Conservation (phyloP, 208 protist genomes). For the Trypanosoma avium region DNA sequence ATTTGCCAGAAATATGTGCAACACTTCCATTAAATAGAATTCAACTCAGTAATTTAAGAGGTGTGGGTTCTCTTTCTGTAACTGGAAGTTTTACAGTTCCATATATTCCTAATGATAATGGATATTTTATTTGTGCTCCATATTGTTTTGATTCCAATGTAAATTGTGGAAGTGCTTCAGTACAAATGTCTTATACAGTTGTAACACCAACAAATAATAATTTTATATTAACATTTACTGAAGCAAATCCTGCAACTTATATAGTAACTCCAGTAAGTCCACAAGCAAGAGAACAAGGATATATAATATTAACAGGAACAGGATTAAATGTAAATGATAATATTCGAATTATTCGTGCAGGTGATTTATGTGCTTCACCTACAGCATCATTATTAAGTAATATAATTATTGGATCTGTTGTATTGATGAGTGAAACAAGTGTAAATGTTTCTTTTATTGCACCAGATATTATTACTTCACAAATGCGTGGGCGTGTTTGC, state of each 20-base stretch:
- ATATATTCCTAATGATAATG: slow-evolving; percentile 37
- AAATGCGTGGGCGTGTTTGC: slow-evolving; percentile 69
- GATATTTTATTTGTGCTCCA: slow-evolving; percentile 81
- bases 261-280: slow-evolving; percentile 48
- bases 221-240: slow-evolving; percentile 38
- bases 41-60: slow-evolving; percentile 9
- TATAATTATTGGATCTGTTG: slow-evolving; percentile 45
- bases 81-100: slow-evolving; percentile 60
- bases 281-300: slow-evolving; percentile 68
- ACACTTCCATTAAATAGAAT: slow-evolving; percentile 20
- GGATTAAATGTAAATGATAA: slow-evolving; percentile 44
- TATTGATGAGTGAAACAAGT: slow-evolving; percentile 15
- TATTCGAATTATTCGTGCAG: slow-evolving; percentile 57
- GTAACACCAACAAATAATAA: slow-evolving; percentile 27
- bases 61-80: slow-evolving; percentile 1
- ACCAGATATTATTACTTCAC: slow-evolving; percentile 45
- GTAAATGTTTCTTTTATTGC: slow-evolving; percentile 63
- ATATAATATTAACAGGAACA: slow-evolving; percentile 56
- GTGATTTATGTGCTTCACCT: slow-evolving; percentile 47
- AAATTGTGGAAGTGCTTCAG: slow-evolving; percentile 17
- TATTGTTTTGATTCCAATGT: slow-evolving; percentile 58
- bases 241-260: slow-evolving; percentile 65
- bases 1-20: slow-evolving; percentile 48
- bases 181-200: slow-evolving; percentile 64
- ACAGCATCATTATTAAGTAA: slow-evolving; percentile 60